These are phyloP conservation scores for Pontederia paniculata DNA, from an alignment of 176 grass and related monocot species.

Conservation along the genomic window DNA sequence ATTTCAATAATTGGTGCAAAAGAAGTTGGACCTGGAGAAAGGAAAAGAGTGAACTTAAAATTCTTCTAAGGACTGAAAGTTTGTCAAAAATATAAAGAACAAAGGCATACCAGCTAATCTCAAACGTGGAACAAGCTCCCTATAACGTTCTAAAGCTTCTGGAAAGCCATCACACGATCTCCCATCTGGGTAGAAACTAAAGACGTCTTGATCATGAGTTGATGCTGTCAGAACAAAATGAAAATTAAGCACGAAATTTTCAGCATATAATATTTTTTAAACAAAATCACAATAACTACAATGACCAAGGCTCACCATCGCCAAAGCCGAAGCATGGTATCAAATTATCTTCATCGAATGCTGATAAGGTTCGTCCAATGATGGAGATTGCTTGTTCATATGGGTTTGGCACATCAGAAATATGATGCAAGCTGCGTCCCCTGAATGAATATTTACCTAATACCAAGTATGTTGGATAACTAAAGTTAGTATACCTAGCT, in stretches of 20 bases:
- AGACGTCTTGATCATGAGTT: constrained; percentile 9
- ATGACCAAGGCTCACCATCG: constrained; percentile 4
- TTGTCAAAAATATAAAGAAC: too few species aligned
- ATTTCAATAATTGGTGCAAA: constrained; percentile 17
- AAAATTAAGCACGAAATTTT: background rate
- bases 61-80: background rate
- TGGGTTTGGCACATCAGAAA: constrained; percentile 4
- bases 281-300: background rate
- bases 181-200: constrained; percentile 5
- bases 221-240: constrained; percentile 12
- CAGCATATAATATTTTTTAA: background rate
- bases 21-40: constrained; percentile 7
- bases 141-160: constrained; percentile 9
- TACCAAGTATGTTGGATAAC: background rate
- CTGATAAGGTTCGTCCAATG: constrained; percentile 16
- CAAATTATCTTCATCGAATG: constrained; percentile 15
- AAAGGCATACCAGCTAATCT: constrained; percentile 7
- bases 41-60: background rate
- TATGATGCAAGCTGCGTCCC: constrained; percentile 10
- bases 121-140: constrained; percentile 10
- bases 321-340: constrained; percentile 17
- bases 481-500: background rate
- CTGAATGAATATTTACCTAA: constrained; percentile 12
- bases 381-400: constrained; percentile 18
- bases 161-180: constrained; percentile 16